phyloP scores from a whole-genome alignment of 75 land plant species.

The Chamaecyparis obtusa region DNA sequence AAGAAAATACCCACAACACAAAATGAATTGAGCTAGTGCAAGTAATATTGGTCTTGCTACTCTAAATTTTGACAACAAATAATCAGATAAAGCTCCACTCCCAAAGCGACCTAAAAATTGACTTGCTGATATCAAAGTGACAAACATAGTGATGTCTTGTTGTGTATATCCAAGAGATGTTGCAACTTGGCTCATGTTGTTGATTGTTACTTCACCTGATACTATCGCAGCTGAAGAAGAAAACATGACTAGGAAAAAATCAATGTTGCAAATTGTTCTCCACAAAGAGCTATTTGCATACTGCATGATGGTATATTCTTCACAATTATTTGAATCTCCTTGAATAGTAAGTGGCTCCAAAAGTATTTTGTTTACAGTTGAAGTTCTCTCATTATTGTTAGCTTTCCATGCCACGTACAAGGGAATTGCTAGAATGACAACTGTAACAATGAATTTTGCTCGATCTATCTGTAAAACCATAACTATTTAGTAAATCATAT shows the following conservation, averaged over 20 bases:
- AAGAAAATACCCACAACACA: slow-evolving; percentile 16
- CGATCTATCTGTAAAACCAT: background rate
- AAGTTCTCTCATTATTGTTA: background rate
- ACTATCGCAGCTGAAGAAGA: background rate
- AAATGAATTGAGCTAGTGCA: slow-evolving; percentile 5
- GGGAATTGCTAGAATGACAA: background rate
- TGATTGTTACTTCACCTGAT: background rate
- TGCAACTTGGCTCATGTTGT: background rate
- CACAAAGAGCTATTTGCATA: slow-evolving; percentile 10
- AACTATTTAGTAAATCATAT: too few relatives aligned
- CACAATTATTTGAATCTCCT: background rate
- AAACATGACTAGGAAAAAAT: background rate
- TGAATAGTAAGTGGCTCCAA: background rate
- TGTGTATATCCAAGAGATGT: slow-evolving; percentile 18
- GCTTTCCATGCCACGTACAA: background rate
- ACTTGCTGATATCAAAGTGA: slow-evolving; percentile 24
- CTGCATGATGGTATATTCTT: too few relatives aligned
- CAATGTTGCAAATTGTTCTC: background rate
- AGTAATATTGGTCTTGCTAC: slow-evolving; percentile 19
- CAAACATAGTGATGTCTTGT: slow-evolving; percentile 14
- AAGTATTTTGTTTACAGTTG: background rate
- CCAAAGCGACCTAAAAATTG: slow-evolving; percentile 32
- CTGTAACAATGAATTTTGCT: background rate
- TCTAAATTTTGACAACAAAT: slow-evolving; percentile 4
- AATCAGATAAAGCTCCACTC: slow-evolving; percentile 17